Evolutionary conservation across 2,329 filamentous ascomycete species (phyloP).

Genomic region (Fusarium vanettenii): DNA sequence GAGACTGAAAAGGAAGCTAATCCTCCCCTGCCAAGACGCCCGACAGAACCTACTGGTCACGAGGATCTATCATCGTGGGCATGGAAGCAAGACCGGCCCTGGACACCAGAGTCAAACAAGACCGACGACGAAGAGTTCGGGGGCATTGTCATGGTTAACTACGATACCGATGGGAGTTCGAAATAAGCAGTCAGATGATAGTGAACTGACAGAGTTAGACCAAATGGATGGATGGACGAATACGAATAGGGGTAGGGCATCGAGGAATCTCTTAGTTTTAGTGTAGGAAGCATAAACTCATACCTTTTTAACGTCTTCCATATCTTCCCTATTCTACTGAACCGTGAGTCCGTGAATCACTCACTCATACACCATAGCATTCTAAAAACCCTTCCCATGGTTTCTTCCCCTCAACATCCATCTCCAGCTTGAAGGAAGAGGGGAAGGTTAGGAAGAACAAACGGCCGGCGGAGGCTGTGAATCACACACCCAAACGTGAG

Average conservation of each 20-base stretch:
- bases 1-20: constrained; percentile 10
- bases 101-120: constrained; percentile 42
- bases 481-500: not conserved
- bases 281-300: not conserved
- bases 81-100: constrained; percentile 29
- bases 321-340: not conserved
- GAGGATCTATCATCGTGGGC: constrained; percentile 1
- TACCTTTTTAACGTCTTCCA: not conserved
- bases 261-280: not conserved
- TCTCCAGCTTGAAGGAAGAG: not conserved
- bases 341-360: not conserved
- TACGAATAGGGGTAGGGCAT: not conserved
- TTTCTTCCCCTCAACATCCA: not conserved
- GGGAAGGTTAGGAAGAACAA: not conserved
- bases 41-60: constrained; percentile 13
- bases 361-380: not conserved
- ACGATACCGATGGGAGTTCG: constrained; percentile 43
- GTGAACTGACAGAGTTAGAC: not conserved
- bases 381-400: not conserved
- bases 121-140: constrained; percentile 51
- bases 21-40: constrained; percentile 34
- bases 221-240: not conserved
- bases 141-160: constrained; percentile 53
- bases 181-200: not conserved
- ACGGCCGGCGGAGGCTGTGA: not conserved